These are phyloP conservation scores for Amanita rubescens DNA, from an alignment of 768 basidiomycete genomes.

Conservation along the genomic window DNA sequence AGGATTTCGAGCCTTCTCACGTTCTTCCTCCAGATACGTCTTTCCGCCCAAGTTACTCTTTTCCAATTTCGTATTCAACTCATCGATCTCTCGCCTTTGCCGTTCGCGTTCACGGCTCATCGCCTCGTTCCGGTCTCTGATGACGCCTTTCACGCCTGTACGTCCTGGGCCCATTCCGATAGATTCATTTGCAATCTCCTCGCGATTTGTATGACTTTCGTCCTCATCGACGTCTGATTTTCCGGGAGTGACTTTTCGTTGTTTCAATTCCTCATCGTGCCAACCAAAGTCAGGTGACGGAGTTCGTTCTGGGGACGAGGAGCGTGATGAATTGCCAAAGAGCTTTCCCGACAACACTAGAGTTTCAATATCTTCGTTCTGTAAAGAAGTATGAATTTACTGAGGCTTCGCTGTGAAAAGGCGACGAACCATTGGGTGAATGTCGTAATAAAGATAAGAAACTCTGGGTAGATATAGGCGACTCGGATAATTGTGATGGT, in stretches of 20 bases:
- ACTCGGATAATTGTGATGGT: background rate
- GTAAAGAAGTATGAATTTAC: background rate
- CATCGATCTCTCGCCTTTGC: conserved; percentile 43
- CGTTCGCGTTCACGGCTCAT: conserved; percentile 45
- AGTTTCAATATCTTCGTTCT: conserved; percentile 22
- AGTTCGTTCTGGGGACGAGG: background rate
- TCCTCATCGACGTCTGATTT: background rate
- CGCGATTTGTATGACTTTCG: conserved; percentile 12
- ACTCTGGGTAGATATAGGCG: background rate
- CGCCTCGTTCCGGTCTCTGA: conserved; percentile 74
- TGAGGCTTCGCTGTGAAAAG: background rate
- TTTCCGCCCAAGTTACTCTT: conserved; percentile 56
- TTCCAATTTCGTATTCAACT: conserved; percentile 52
- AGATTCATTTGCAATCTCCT: conserved; percentile 35
- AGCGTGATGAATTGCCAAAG: background rate
- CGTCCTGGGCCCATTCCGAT: conserved; percentile 84
- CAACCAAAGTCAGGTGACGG: conserved; percentile 7
- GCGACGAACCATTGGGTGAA: background rate
- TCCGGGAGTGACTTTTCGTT: background rate
- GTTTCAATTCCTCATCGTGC: conserved; percentile 6
- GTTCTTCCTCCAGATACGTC: conserved; percentile 73
- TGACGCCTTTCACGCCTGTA: conserved; percentile 86
- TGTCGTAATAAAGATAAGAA: background rate
- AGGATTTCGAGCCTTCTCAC: conserved; percentile 33
- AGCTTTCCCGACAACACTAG: conserved; percentile 15